Base-by-base conservation (phyloP, 139 green algal genomes). In the Yamagishiella unicocca region DNA sequence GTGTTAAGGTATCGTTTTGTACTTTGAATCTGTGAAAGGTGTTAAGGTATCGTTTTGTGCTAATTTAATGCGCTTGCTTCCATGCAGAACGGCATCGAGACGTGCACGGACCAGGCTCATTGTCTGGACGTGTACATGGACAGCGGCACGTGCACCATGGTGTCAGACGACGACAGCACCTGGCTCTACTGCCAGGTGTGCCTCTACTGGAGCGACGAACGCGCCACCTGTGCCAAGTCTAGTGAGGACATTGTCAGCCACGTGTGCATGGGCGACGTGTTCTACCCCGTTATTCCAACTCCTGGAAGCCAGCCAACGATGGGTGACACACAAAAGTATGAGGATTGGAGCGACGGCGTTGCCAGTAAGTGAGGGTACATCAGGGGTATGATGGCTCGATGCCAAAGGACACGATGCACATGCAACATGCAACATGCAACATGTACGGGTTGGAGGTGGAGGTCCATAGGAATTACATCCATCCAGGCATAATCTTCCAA, bases 121-220 rank as follows among this genome's bases (percentile, higher is more conserved):
- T 76, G 68, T 24, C 2, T 76, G 37, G 68, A 76, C 8, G 68
- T 76, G 37, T 53, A 33, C 37, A 31, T 76, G 68, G 68, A 76
- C 19, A 29, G 68, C 8, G 22, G 37, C 7, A 76, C 17, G 8
- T 76, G 68, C 37, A 76, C 6, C 19, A 53, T 9, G 68, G 68
- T 50, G 10, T 10, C 37, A 2, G 17, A 10, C 8, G 37, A 0
- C 9, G 37, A 31, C 37, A 50, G 8, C 12, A 53, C 35, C 38
- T 76, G 68, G 68, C 38, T 76, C 19, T 76, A 76, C 21, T 76
- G 68, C 68, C 68, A 46, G 10, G 68, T 76, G 12, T 76, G 68
- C 37, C 2, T 76, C 19, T 35, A 21, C 10, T 76, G 68, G 68
- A 76, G 68, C 37, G 31, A 76, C 68, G 38, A n/a, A 1, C 68